Conservation (phyloP, 306 rosid genomes). For the Ormosia semicastrata region DNA sequence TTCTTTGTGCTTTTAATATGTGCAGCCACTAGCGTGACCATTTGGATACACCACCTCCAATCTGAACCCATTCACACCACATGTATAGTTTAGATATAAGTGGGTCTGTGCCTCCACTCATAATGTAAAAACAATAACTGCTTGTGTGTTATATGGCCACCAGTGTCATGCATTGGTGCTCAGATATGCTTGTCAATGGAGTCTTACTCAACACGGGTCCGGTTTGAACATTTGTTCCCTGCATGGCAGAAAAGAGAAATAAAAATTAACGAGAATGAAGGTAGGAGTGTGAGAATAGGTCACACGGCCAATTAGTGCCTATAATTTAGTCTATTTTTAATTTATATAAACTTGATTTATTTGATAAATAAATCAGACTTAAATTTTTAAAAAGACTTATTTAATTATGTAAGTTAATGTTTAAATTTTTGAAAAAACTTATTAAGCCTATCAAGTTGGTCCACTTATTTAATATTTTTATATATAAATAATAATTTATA, state of each 20-base stretch:
- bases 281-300: too few relatives aligned
- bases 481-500: too few relatives aligned
- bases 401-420: too few relatives aligned
- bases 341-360: too few relatives aligned
- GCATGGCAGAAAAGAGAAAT: constrained; percentile 12
- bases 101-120: constrained; percentile 10
- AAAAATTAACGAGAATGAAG: background rate
- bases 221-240: constrained; percentile 10
- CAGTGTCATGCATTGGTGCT: constrained; percentile 4
- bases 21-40: constrained; percentile 27
- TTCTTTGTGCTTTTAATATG: constrained; percentile 50
- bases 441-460: too few relatives aligned
- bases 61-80: constrained; percentile 38
- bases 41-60: constrained; percentile 35
- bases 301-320: too few relatives aligned
- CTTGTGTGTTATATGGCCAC: background rate
- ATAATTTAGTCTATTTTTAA: too few relatives aligned
- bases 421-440: too few relatives aligned
- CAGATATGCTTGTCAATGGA: constrained; percentile 20
- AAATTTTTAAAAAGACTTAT: too few relatives aligned
- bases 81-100: background rate
- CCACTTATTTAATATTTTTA: too few relatives aligned
- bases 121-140: background rate
- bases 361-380: too few relatives aligned
- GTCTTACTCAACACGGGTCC: constrained; percentile 39